Base-by-base conservation (phyloP, 345 rosid species). In the Aegle marmelos region DNA sequence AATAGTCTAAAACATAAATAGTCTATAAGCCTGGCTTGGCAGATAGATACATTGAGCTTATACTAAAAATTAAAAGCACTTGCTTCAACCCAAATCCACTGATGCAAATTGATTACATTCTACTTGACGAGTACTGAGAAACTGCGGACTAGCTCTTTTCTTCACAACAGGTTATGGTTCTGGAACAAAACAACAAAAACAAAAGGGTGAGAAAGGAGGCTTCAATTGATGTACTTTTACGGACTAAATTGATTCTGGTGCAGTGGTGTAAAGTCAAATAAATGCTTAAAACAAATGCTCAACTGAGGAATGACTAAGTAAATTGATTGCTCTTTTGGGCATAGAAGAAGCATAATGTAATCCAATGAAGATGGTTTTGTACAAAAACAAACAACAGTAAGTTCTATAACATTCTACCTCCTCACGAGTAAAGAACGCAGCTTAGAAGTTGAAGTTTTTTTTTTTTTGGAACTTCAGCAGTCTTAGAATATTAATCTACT, bases 131-230 rank as follows among this genome's bases (percentile, higher is more conserved):
- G 30, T 68, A 68, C 34, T 71, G 50, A 0, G 82, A 70, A 56
- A 67, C 74, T 16, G 79, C 30, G 7, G 66, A 34, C n/a, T 54
- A 31, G 77, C 74, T 75, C 76, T 81, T 54, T 59, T 81, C 82
- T 80, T 87, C 72, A 76, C 82, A 27, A 58, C 77, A 4, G 86
- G 83, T 33, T 82, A 80, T 36, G 85, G 86, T 69, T 81, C 90
- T 85, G 76, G 48, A 64, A 13, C 77, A 75, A 75, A 75, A 54
- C 78, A 75, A 75, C 59, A 24, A 50, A 45, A n/a, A 2, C 13
- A 48, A 8, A 76, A 57, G 7, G 22, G 7, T 53, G 57, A 53
- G 57, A 69, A 48, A 70, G 36, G 50, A 45, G 17, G 50, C 3
- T 45, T 57, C 30, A 19, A 50, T 7, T 7, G 50, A 45, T 45